A percentile compares a stretch with the other conserved stretches of the same genome.
These are phyloP conservation scores for Penicillium flavigenum DNA, from an alignment of 495 filamentous ascomycete species.

Conservation along the genomic window DNA sequence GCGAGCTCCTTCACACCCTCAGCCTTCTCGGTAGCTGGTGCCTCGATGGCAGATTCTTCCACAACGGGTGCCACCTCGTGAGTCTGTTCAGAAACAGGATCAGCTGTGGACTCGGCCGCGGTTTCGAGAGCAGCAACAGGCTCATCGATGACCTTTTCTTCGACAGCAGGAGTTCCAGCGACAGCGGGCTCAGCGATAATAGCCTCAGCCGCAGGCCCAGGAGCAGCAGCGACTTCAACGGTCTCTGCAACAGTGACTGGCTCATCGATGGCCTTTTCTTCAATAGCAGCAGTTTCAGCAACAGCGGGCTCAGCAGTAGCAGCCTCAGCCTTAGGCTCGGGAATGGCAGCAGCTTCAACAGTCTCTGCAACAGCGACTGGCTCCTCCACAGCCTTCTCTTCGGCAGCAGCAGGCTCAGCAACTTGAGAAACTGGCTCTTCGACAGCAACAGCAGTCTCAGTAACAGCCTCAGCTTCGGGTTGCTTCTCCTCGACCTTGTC, in stretches of 20 bases:
- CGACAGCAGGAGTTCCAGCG: conserved; percentile 1
- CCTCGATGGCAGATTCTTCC: not conserved
- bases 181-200: conserved; percentile 9
- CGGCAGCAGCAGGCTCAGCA: not conserved
- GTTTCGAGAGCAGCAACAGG: not conserved
- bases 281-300: conserved; percentile 4
- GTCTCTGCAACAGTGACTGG: conserved; percentile 8
- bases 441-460: conserved; percentile 4
- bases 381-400: conserved; percentile 9
- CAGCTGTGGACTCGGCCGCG: not conserved
- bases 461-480: not conserved
- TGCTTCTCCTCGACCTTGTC: conserved; percentile 5
- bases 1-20: conserved; percentile 2
- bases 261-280: conserved; percentile 13
- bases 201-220: conserved; percentile 1
- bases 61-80: conserved; percentile 2
- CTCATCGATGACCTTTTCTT: conserved; percentile 7
- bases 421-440: not conserved
- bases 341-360: not conserved
- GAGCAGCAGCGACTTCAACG: not conserved
- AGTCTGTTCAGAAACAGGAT: not conserved
- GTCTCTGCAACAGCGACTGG: conserved; percentile 9
- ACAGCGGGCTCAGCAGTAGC: conserved; percentile 7
- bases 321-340: not conserved
- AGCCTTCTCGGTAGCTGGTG: not conserved